Evolutionary conservation across 2,329 filamentous ascomycete species (phyloP).

Genomic region (Aspergillus novoparasiticus): DNA sequence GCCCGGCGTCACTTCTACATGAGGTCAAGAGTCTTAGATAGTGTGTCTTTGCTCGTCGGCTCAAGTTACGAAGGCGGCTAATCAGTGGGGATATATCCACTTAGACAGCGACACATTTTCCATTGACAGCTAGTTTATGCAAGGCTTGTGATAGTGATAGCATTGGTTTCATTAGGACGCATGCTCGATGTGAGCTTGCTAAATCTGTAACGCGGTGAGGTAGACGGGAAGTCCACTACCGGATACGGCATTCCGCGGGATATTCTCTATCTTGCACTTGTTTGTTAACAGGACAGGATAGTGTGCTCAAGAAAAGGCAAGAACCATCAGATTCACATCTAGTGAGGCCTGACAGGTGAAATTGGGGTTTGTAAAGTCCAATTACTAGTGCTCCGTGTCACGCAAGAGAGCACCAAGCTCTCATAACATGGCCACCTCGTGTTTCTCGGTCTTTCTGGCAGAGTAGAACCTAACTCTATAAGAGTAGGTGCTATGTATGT

Average conservation of each 20-base stretch:
- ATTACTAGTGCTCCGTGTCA: no score
- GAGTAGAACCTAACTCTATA: no score
- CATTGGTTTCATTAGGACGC: background rate
- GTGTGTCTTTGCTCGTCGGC: background rate
- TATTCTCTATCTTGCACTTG: background rate
- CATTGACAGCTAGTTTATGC: background rate
- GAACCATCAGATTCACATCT: no score
- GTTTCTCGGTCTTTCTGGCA: no score
- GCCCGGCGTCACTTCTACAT: background rate
- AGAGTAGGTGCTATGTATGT: no score
- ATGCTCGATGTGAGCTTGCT: background rate
- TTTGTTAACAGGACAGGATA: background rate
- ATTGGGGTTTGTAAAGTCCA: no score
- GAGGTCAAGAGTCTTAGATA: background rate
- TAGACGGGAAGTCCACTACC: no score
- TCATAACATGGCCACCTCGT: no score
- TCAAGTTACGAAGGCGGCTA: background rate
- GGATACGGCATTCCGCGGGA: background rate
- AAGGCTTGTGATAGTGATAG: background rate
- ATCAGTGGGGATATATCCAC: background rate
- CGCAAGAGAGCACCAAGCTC: no score
- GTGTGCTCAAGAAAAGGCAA: no score
- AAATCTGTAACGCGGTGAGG: background rate
- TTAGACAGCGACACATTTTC: background rate
- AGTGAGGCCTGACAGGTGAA: no score